Percentiles rank a stretch among this genome's conserved stretches.
These are phyloP conservation scores for Dalbergia cultrata DNA, from an alignment of 306 rosid species.

Conservation along the genomic window DNA sequence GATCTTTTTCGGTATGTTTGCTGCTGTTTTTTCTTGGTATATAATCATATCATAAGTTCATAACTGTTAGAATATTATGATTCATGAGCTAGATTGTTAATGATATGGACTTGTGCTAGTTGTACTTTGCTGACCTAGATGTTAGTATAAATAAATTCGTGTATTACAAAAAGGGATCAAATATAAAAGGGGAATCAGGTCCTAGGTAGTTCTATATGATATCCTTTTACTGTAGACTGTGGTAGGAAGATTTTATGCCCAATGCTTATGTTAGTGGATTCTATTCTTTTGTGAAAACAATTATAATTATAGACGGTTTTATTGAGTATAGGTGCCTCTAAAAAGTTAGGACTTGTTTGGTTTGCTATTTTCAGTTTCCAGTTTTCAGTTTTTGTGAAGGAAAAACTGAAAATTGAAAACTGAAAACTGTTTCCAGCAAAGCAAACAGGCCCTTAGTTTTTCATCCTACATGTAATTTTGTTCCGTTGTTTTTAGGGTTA, in stretches of 20 bases:
- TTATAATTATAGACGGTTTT: not conserved
- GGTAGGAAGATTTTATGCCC: not conserved
- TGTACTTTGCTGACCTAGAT: slow-evolving; percentile 6
- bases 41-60: slow-evolving; percentile 9
- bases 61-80: not conserved
- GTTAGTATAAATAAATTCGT: not conserved
- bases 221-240: not conserved
- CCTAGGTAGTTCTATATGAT: not conserved
- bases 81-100: slow-evolving; percentile 5
- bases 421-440: too few species aligned
- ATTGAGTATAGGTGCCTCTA: not conserved
- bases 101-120: not conserved
- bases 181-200: too few species aligned
- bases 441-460: too few species aligned
- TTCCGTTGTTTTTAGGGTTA: too few species aligned
- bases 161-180: not conserved
- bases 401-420: too few species aligned
- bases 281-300: slow-evolving; percentile 4
- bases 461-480: too few species aligned
- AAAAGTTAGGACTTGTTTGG: too few species aligned
- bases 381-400: too few species aligned
- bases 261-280: not conserved
- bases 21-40: slow-evolving; percentile 10
- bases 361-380: too few species aligned
- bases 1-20: slow-evolving; percentile 81